Conservation (phyloP, 768 basidiomycete species). For the Amanita pseudoporphyria region DNA sequence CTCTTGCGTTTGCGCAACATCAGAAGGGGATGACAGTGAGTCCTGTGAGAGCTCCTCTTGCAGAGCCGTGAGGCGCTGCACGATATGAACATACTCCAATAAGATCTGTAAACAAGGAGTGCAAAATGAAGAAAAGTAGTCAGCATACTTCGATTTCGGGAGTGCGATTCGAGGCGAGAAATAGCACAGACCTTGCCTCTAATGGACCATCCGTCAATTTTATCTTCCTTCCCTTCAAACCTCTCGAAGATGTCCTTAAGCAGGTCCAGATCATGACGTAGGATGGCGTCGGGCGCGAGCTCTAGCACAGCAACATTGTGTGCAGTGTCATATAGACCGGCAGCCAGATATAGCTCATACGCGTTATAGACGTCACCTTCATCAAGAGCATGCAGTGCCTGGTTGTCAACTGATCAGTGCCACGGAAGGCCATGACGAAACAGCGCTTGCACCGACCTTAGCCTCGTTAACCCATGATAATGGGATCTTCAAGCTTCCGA, state of each 20-base stretch:
- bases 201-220: conserved; percentile 67
- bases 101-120: conserved; percentile 54
- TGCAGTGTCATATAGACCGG: conserved; percentile 61
- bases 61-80: conserved; percentile 50
- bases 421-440: not conserved
- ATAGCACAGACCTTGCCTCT: conserved; percentile 61
- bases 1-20: conserved; percentile 37
- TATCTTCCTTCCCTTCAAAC: conserved; percentile 40
- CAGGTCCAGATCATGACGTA: conserved; percentile 55
- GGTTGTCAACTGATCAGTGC: conserved; percentile 5
- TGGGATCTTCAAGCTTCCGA: conserved; percentile 75
- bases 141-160: not conserved
- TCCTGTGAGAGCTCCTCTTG: conserved; percentile 34
- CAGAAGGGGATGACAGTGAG: conserved; percentile 26
- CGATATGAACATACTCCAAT: conserved; percentile 61
- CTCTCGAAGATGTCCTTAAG: conserved; percentile 59
- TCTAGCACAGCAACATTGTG: conserved; percentile 81
- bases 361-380: conserved; percentile 58
- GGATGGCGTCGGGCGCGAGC: conserved; percentile 80
- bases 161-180: no score
- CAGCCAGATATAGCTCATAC: conserved; percentile 67
- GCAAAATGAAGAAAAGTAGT: not conserved
- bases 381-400: conserved; percentile 63
- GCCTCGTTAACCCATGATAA: conserved; percentile 85
- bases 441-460: conserved; percentile 40